Base-by-base conservation (phyloP, 1,139 yeast species). In the Fermentozyma sake region DNA sequence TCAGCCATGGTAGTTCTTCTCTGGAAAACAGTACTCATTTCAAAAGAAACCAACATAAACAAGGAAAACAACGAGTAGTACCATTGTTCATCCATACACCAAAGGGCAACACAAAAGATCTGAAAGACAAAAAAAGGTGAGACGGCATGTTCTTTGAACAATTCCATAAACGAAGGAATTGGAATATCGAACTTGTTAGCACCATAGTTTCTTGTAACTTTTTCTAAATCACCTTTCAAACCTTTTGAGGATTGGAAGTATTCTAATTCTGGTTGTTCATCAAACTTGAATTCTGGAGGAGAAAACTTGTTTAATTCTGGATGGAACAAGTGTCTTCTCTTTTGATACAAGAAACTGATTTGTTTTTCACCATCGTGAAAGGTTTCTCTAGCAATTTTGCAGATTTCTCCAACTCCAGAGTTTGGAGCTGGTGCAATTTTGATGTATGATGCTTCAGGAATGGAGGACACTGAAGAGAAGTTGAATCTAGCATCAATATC, bases 61-160 rank as follows among this genome's bases (percentile, higher is more conserved):
- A 91, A 68, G 16, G 95, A 84, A 59, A 93, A 87, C 37, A 93
- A 62, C 5, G 97, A 87, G 51, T 83, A 84, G 58, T 89, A 89
- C 97, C 97, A 91, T 64, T 85, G 83, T 44, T 89, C 97, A 59
- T 93, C 98, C 77, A 91, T 75, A 50, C 86, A 74, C 97, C 97
- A 93, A 38, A 93, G 69, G 10, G 93, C 95, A 31, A 91, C 95
- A 51, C 97, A 89, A 55, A 91, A 91, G 35, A 91, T 72, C 62
- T 91, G 99, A 64, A 91, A 91, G 16, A 91, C 96, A 48, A 91
- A 91, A 56, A 93, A 85, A 7, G 99, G 99, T 8, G 98, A 97
- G 25, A 93, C 94, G 5, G 97, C 98, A 55, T 91, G 98, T 58
- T 91, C 98, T 53, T 86, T 82, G 66, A 91, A 91, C 48, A 91